These are phyloP conservation scores for Cutaneotrichosporon sp. DNA, from an alignment of 1,284 basidiomycete genomes.

Conservation along the genomic window DNA sequence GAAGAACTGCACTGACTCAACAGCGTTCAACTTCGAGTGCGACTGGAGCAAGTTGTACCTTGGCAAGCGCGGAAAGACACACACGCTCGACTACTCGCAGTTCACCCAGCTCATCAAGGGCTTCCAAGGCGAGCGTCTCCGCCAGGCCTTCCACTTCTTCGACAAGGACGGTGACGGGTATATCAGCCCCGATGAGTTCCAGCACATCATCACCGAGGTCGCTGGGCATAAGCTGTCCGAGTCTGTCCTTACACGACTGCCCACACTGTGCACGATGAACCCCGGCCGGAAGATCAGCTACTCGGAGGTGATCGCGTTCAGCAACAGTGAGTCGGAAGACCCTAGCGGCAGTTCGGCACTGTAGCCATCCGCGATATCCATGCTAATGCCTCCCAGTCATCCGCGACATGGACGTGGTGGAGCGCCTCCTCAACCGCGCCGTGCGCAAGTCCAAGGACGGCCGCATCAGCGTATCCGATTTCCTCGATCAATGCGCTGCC, in stretches of 20 bases:
- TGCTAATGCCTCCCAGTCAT: conserved; percentile 12
- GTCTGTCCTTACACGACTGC: conserved; percentile 80
- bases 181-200: conserved; percentile 87
- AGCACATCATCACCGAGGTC: conserved; percentile 88
- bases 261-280: conserved; percentile 80
- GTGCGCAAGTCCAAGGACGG: conserved; percentile 88
- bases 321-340: conserved; percentile 61
- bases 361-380: neutral
- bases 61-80: conserved; percentile 81
- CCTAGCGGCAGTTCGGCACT: neutral
- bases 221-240: conserved; percentile 93
- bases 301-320: conserved; percentile 91
- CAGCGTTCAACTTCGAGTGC: conserved; percentile 86
- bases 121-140: conserved; percentile 87
- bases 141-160: conserved; percentile 87
- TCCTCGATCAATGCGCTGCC: conserved; percentile 54
- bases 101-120: conserved; percentile 94
- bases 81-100: conserved; percentile 90
- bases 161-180: conserved; percentile 86
- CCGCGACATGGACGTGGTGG: conserved; percentile 88
- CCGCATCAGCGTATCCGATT: conserved; percentile 63
- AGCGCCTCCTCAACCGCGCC: conserved; percentile 62
- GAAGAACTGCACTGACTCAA: conserved; percentile 4
- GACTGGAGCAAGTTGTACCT: conserved; percentile 94
- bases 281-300: conserved; percentile 88